These are phyloP conservation scores for Collybia sp. DNA, from an alignment of 768 basidiomycete genomes.

Conservation along the genomic window DNA sequence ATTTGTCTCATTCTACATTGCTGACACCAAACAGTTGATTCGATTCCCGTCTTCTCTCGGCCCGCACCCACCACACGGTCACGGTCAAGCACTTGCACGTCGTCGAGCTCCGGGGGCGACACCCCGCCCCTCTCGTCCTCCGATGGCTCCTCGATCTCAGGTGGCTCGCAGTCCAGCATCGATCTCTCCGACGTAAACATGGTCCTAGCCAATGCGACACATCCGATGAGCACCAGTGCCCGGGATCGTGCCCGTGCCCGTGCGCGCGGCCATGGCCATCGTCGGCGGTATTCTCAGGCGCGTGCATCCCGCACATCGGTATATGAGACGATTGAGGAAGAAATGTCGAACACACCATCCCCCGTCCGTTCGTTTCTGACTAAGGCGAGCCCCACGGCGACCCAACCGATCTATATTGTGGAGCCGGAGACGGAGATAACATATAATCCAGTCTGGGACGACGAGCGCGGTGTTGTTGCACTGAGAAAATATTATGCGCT, in stretches of 20 bases:
- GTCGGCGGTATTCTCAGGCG: conserved; percentile 62
- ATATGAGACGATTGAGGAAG: conserved; percentile 81
- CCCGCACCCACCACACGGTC: conserved; percentile 47
- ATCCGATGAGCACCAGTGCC: conserved; percentile 39
- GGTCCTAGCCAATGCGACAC: conserved; percentile 49
- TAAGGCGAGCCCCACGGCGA: conserved; percentile 30
- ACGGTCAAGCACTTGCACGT: conserved; percentile 64
- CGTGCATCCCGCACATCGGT: conserved; percentile 62
- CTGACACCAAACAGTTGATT: conserved; percentile 28
- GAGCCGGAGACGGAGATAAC: conserved; percentile 48
- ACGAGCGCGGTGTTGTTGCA: conserved; percentile 61
- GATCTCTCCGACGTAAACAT: conserved; percentile 60
- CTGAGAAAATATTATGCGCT: conserved; percentile 67
- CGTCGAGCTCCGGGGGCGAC: conserved; percentile 56
- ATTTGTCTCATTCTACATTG: conserved; percentile 4
- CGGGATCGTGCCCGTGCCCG: conserved; percentile 43
- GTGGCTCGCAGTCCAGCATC: conserved; percentile 74
- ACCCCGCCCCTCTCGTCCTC: conserved; percentile 69
- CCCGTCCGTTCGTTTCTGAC: conserved; percentile 23
- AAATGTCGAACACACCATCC: conserved; percentile 33
- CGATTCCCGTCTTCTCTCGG: conserved; percentile 57
- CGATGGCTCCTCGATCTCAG: conserved; percentile 64
- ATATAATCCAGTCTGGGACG: conserved; percentile 50
- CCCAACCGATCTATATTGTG: conserved; percentile 48
- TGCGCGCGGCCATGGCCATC: conserved; percentile 63